Evolutionary conservation across 202 grass and related monocot species (phyloP), one percentile per base, ranked within the genome.

Genomic region (Digitaria exilis): DNA sequence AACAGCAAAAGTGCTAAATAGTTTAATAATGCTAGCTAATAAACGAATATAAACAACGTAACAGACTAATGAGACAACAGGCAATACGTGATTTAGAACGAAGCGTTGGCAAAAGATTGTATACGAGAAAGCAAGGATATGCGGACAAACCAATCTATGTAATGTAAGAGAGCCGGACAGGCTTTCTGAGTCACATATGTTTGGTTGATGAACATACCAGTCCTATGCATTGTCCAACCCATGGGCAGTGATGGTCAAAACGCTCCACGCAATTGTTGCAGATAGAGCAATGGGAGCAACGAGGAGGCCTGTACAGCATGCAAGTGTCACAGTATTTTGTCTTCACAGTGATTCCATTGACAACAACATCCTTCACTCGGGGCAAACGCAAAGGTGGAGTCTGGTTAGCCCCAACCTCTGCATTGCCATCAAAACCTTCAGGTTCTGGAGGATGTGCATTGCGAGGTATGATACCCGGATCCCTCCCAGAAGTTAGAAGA

Each of bases 201-300:
- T 62, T 3, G 76, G 18, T 46, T 81, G 51, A 83, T 84, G 70
- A 84, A 78, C 90, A 89, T 87, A 92, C 90, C 64, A 89, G 90
- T 92, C 90, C 90, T 77, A 92, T 92, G 87, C 90, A 92, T 75
- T 92, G 90, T 57, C 90, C 90, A 41, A 92, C 90, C 90, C 90
- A 92, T 62, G 90, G 90, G 81, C 90, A 92, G 67, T 92, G 87
- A 84, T 92, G 90, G 59, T 92, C 90, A 51, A 92, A 92, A 30
- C 90, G 90, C 74, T 92, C 90, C 37, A 92, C 90, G 1, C 90
- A 92, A 57, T 92, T 92, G 87, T 92, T 92, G 87, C 90, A 92
- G 65, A 92, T 92, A 63, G 90, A 92, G 81, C 90, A 92, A 80
- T 92, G 90, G 44, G 90, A 92, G 76, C 90, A 92, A 37, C 90